A percentile compares a stretch with the other conserved stretches of the same genome.
These are phyloP conservation scores for Schizopora paradoxa DNA, from an alignment of 1,284 basidiomycete species.

Conservation along the genomic window DNA sequence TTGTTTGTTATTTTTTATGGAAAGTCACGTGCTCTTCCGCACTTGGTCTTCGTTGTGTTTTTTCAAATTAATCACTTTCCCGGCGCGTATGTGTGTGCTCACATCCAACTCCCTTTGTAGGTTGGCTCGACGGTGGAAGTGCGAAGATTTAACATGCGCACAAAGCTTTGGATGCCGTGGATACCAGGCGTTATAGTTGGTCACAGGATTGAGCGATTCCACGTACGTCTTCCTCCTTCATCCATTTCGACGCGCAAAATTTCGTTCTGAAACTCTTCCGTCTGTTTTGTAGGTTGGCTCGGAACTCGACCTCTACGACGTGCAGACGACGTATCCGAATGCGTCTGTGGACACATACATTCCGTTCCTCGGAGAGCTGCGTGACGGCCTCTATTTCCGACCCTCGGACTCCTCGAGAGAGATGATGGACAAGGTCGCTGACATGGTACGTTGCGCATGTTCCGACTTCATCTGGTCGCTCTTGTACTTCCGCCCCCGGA, in stretches of 20 bases:
- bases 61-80: not conserved
- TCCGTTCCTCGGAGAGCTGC: conserved; percentile 16
- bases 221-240: conserved; percentile 5
- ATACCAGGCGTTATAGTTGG: conserved; percentile 12
- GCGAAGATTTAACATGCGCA: conserved; percentile 15
- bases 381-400: conserved; percentile 13
- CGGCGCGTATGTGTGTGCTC: not conserved
- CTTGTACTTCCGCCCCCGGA: not conserved
- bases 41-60: not conserved
- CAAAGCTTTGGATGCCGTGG: conserved; percentile 17
- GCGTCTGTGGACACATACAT: conserved; percentile 17
- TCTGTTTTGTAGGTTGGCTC: conserved; percentile 7
- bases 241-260: not conserved
- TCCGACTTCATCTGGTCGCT: not conserved
- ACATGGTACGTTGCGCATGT: conserved; percentile 16
- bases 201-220: conserved; percentile 16
- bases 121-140: conserved; percentile 15
- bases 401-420: conserved; percentile 14
- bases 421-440: conserved; percentile 15
- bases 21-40: not conserved
- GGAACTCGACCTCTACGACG: conserved; percentile 18
- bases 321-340: conserved; percentile 11
- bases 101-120: not conserved
- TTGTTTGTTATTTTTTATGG: not conserved
- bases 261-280: no score